Percentiles rank a stretch among this genome's conserved stretches.
These are phyloP conservation scores for Oldenlandia corymbosa DNA, from an alignment of 257 asterid species.

Conservation along the genomic window DNA sequence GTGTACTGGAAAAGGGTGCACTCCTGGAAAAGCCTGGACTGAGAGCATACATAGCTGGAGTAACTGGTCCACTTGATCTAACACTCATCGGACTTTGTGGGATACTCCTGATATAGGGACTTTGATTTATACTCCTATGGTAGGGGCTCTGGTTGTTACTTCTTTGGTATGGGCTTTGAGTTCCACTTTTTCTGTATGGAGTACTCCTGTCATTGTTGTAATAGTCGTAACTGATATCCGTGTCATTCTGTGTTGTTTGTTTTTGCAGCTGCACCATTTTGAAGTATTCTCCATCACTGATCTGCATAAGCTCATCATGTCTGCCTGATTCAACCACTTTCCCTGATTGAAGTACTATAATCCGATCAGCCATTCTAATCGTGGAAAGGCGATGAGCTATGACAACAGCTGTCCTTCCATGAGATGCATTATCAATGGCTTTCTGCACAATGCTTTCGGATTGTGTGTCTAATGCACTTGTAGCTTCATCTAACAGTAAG, in stretches of 20 bases:
- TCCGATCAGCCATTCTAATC: slow-evolving; percentile 45
- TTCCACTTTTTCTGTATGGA: slow-evolving; percentile 15
- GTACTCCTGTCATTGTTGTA: slow-evolving; percentile 29
- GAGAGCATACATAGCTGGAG: slow-evolving; percentile 55
- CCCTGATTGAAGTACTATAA: slow-evolving; percentile 54
- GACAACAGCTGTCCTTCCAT: slow-evolving; percentile 61
- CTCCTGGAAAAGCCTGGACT: slow-evolving; percentile 75
- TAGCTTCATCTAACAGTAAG: slow-evolving; percentile 75
- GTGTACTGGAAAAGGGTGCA: slow-evolving; percentile 43
- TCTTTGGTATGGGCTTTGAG: slow-evolving; percentile 21
- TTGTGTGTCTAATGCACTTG: slow-evolving; percentile 71
- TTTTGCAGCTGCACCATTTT: slow-evolving; percentile 62
- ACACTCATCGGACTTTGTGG: slow-evolving; percentile 57
- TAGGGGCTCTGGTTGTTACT: slow-evolving; percentile 47
- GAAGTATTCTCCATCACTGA: slow-evolving; percentile 52
- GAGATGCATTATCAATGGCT: slow-evolving; percentile 66
- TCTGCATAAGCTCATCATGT: slow-evolving; percentile 56
- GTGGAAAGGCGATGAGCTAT: slow-evolving; percentile 83
- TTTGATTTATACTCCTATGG: slow-evolving; percentile 10
- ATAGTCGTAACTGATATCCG: slow-evolving; percentile 16
- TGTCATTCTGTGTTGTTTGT: slow-evolving; percentile 27
- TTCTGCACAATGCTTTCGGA: slow-evolving; percentile 62
- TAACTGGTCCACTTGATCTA: slow-evolving; percentile 49
- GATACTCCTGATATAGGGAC: slow-evolving; percentile 20
- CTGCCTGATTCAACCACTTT: slow-evolving; percentile 61